Conservation (phyloP, 164 flowering plant genomes). For the Paratinospora sagittata region DNA sequence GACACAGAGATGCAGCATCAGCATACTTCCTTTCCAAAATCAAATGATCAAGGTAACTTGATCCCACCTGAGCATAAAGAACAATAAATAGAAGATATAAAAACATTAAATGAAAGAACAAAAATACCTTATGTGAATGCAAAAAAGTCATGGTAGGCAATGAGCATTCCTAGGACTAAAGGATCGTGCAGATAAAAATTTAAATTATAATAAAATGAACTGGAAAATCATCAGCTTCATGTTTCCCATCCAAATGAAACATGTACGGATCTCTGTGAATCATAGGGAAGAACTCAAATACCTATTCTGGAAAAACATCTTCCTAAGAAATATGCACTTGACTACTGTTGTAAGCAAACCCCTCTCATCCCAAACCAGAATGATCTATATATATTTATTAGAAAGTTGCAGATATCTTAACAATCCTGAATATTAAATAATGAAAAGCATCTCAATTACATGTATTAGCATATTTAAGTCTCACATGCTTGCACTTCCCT, state of each 20-base stretch:
- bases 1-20: conserved; percentile 95
- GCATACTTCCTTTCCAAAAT: conserved; percentile 93
- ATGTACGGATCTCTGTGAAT: no score
- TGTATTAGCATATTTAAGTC: no score
- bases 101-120: background rate
- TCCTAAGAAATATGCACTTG: background rate
- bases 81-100: background rate
- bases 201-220: background rate
- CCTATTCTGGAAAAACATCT: background rate
- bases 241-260: background rate
- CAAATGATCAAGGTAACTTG: conserved; percentile 94
- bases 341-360: background rate
- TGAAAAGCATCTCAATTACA: no score
- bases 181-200: background rate
- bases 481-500: background rate
- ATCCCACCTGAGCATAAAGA: conserved; percentile 59
- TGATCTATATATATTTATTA: background rate
- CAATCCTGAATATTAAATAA: no score
- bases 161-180: background rate
- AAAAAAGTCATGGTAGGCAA: background rate
- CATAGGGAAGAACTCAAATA: background rate
- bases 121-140: background rate
- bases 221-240: background rate
- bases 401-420: no score
- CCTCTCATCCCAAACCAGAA: background rate